Percentiles rank a stretch among this genome's conserved stretches.
These are phyloP conservation scores for Arthrobotrys megalospora DNA, from an alignment of 2,329 filamentous ascomycete species.

Conservation along the genomic window DNA sequence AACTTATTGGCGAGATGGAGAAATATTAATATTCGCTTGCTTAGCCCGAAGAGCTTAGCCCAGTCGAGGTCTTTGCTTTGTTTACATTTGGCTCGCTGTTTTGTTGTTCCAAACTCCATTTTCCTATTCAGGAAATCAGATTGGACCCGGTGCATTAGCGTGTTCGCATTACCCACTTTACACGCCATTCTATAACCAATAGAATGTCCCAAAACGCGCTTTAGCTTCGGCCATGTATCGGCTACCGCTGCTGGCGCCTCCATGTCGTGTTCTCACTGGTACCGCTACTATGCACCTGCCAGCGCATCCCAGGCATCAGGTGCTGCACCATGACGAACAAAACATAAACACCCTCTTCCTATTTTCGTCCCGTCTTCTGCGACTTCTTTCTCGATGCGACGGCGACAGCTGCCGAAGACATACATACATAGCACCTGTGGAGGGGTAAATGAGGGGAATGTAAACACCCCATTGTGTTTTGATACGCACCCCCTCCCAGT, in stretches of 20 bases:
- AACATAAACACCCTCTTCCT: conserved; percentile 18
- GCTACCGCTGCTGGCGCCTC: conserved; percentile 22
- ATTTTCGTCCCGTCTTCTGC: conserved; percentile 45
- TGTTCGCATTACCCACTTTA: conserved; percentile 40
- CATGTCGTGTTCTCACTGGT: conserved; percentile 19
- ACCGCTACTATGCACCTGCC: conserved; percentile 39
- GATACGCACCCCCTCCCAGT: conserved; percentile 3
- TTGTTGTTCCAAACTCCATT: conserved; percentile 38
- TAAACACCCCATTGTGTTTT: conserved; percentile 26
- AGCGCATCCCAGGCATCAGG: conserved; percentile 31
- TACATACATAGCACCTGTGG: conserved; percentile 12
- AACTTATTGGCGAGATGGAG: conserved; percentile 31
- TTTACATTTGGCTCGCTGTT: conserved; percentile 49
- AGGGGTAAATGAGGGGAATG: conserved; percentile 28
- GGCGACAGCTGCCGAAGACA: conserved; percentile 32
- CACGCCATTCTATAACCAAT: conserved; percentile 26
- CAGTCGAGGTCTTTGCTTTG: conserved; percentile 22
- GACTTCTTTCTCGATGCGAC: neutral
- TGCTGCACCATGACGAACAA: conserved; percentile 36
- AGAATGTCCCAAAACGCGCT: conserved; percentile 19
- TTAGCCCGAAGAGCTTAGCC: conserved; percentile 26
- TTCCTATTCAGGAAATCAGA: conserved; percentile 50
- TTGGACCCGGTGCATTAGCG: conserved; percentile 35
- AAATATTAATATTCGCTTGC: conserved; percentile 40
- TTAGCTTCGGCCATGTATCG: conserved; percentile 29